A percentile compares a stretch with the other conserved stretches of the same genome.
Evolutionary conservation across 83 land plant genomes (phyloP).

Genomic region (Picea mariana): DNA sequence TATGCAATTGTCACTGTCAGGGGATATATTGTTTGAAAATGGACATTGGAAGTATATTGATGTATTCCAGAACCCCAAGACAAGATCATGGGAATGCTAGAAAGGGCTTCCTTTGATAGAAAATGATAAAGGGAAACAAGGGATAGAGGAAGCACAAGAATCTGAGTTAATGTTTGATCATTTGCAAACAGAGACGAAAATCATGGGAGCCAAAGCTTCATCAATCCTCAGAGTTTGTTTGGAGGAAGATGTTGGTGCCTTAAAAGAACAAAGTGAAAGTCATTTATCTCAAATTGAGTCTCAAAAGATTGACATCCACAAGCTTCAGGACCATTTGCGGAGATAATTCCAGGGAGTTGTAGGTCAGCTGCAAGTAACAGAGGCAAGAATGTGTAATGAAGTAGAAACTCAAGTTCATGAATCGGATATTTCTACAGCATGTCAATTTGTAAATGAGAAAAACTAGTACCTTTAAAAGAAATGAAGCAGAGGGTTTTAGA

Average conservation of each 20-base stretch:
- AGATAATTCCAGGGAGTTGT: no score
- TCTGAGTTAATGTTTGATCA: background rate
- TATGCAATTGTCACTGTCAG: background rate
- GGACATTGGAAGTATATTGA: background rate
- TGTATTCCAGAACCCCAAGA: background rate
- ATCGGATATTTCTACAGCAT: no score
- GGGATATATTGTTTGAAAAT: background rate
- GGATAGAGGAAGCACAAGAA: background rate
- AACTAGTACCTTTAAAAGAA: no score
- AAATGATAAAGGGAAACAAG: no score
- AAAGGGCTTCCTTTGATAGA: background rate
- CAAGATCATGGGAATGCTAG: background rate
- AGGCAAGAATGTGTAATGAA: no score
- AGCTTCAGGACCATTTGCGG: no score
- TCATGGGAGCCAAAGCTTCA: background rate
- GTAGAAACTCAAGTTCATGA: no score
- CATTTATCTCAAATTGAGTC: no score
- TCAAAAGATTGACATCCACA: no score
- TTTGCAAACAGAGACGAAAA: background rate
- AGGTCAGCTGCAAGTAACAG: no score
- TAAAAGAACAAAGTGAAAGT: constrained; percentile 17
- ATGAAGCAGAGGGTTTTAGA: no score
- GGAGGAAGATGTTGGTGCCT: background rate
- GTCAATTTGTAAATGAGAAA: no score
- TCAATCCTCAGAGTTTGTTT: background rate